Percentiles rank a stretch among this genome's conserved stretches.
Conservation (phyloP, 2,329 filamentous ascomycete species). For the Colletotrichum sp. region DNA sequence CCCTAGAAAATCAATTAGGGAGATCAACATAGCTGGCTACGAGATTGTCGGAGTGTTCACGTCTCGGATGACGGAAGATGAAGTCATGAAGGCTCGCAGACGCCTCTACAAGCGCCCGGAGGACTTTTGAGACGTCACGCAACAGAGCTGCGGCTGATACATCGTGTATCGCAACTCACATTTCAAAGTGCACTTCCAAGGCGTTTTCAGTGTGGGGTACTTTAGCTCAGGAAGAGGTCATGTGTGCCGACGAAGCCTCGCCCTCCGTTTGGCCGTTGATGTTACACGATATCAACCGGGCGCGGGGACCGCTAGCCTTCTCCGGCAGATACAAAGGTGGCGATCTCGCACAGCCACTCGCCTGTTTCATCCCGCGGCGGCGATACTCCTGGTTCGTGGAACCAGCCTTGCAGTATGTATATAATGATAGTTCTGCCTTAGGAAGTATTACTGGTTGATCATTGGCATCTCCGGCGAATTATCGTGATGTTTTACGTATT, state of each 20-base stretch:
- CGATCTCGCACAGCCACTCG: background rate
- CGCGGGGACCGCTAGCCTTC: background rate
- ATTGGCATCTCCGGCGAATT: background rate
- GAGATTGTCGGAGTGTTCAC: background rate
- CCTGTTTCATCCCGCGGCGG: background rate
- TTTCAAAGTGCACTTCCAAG: background rate
- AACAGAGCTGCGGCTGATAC: background rate
- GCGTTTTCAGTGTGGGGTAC: background rate
- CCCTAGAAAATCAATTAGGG: background rate
- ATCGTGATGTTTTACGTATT: background rate
- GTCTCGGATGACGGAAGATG: background rate
- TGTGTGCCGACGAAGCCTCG: background rate
- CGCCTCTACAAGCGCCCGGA: background rate
- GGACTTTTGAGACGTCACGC: background rate
- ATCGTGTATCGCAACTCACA: background rate
- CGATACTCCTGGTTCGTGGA: background rate
- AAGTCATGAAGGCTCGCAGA: background rate
- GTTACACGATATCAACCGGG: background rate
- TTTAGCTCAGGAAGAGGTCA: background rate
- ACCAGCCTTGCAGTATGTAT: background rate
- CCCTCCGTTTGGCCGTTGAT: background rate
- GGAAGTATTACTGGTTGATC: background rate
- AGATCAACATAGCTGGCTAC: background rate
- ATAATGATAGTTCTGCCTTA: background rate
- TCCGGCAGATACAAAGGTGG: background rate